Base-by-base conservation (phyloP, 257 asterid genomes). In the Nicotiana undulata region DNA sequence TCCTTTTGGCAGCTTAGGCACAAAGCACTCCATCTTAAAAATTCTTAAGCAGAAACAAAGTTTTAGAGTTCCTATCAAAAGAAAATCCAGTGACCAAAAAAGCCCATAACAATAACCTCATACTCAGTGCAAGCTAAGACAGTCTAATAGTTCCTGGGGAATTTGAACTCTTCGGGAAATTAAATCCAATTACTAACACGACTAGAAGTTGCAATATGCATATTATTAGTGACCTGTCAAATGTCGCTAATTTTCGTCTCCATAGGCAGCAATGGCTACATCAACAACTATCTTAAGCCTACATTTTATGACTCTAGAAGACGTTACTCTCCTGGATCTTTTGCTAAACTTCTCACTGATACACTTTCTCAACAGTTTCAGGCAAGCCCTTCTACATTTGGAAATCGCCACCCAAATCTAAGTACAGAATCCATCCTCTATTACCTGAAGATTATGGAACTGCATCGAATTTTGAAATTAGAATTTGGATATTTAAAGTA, bases 191-290 rank as follows among this genome's bases (percentile, higher is more conserved):
- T 24, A 70, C 59, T 44, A 70, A 44, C 59, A 7, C 44, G 77
- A 44, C 37, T 22, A 70, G 24, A 44, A 40, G 56, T 68, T 68
- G 77, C 34, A 40, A 44, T 6, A 70, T 70, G 37, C 34, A 46
- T 44, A 34, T 66, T 12, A 44, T 70, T 40, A 12, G 77, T 18
- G 85, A 89, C 80, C 60, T 90, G 83, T 82, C 90, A 5, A n/a
- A 84, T 76, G 79, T 90, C 97, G 18, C 16, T 93, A 16, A 84
- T 86, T 64, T 49, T 81, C 10, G 24, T 93, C 2, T 76, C 90
- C 6, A 63, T 83, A 1, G 97, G 97, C 52, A 90, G 85, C 89
- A 91, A 93, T 37, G 96, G 90, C 84, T 93, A 86, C 90, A 79
- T 89, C 83, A 82, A 78, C 83, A 90, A 92, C 80, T 90, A 88